A percentile compares a stretch with the other conserved stretches of the same genome.
These are phyloP conservation scores for Martiniozyma abietophila DNA, from an alignment of 805 yeast species.

Conservation along the genomic window DNA sequence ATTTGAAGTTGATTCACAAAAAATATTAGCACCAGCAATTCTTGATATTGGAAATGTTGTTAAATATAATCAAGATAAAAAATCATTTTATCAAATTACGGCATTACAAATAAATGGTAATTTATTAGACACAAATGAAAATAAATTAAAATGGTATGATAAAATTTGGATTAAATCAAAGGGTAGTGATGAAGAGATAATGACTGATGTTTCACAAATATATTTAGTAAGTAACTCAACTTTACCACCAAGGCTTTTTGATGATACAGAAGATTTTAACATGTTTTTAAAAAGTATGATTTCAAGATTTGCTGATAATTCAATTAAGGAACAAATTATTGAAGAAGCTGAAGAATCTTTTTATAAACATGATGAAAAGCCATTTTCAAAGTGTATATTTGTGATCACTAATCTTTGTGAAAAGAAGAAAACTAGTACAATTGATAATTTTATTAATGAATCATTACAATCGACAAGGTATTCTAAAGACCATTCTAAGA, in stretches of 20 bases:
- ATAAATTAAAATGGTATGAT: too few species aligned
- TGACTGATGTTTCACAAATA: slow-evolving; percentile 6
- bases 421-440: too few species aligned
- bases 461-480: too few species aligned
- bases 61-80: slow-evolving; percentile 6
- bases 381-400: slow-evolving; percentile 11
- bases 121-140: slow-evolving; percentile 8
- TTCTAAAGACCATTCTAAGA: neutral
- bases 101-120: slow-evolving; percentile 9
- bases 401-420: too few species aligned
- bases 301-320: neutral
- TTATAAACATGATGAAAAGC: neutral
- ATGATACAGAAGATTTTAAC: slow-evolving; percentile 10
- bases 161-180: slow-evolving; percentile 6
- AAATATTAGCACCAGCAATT: slow-evolving; percentile 15
- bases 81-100: slow-evolving; percentile 10
- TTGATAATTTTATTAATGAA: too few species aligned
- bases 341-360: neutral
- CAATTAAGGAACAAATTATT: neutral
- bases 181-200: slow-evolving; percentile 6
- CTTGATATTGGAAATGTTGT: slow-evolving; percentile 14
- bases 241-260: slow-evolving; percentile 12
- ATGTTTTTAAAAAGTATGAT: slow-evolving; percentile 9
- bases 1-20: slow-evolving; percentile 3
- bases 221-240: slow-evolving; percentile 7